These are phyloP conservation scores for Corynascus novoguineensis DNA, from an alignment of 495 filamentous ascomycete genomes.

Conservation along the genomic window DNA sequence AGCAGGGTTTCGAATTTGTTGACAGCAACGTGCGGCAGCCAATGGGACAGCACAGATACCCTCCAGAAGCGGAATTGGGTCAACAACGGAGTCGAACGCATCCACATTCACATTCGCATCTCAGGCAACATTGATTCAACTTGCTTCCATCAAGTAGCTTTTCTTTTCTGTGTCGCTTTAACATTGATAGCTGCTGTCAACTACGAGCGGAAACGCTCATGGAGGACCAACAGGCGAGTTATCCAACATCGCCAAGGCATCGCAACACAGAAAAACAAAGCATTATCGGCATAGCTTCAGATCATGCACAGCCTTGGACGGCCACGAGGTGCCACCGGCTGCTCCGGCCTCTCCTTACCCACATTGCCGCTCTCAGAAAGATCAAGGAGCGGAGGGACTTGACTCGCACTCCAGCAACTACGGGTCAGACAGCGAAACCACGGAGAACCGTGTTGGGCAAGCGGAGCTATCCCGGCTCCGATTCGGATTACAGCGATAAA, in stretches of 20 bases:
- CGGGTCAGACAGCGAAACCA: not conserved
- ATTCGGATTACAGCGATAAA: slow-evolving; percentile 14
- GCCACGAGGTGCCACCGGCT: slow-evolving; percentile 52
- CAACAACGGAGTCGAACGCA: no score
- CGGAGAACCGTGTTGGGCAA: slow-evolving; percentile 18
- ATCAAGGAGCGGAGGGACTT: slow-evolving; percentile 21
- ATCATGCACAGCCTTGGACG: slow-evolving; percentile 43
- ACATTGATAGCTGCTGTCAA: not conserved
- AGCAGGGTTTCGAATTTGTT: not conserved
- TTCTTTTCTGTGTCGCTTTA: no score
- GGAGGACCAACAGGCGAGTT: not conserved
- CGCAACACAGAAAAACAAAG: slow-evolving; percentile 6
- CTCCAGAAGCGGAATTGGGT: not conserved
- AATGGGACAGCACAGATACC: no score
- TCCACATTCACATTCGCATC: not conserved
- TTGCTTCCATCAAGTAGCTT: not conserved
- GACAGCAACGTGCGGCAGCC: not conserved
- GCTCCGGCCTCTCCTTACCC: slow-evolving; percentile 49
- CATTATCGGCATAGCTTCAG: not conserved
- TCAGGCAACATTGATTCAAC: not conserved
- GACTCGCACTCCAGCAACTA: not conserved
- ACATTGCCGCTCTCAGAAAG: slow-evolving; percentile 47
- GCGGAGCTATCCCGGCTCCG: slow-evolving; percentile 11
- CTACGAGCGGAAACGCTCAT: not conserved
- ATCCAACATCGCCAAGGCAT: slow-evolving; percentile 3